These are phyloP conservation scores for Nicotiana tomentosiformis DNA, from an alignment of 257 asterid species.

Conservation along the genomic window DNA sequence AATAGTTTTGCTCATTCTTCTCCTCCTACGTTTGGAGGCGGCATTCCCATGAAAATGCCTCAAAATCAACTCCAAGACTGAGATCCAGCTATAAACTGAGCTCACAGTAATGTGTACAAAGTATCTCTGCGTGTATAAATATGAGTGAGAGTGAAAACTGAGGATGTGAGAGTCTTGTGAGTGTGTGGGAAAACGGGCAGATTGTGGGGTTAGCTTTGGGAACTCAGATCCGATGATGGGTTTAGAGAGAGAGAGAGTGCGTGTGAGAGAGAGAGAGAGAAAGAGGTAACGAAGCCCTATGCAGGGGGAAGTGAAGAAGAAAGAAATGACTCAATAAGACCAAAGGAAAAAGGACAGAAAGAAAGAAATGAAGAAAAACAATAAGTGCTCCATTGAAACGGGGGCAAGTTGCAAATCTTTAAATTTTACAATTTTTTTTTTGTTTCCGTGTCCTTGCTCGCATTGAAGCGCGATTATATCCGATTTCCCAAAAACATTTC, in stretches of 20 bases:
- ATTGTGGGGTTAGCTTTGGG: constrained; percentile 35
- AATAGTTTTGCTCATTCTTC: constrained; percentile 56
- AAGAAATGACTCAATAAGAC: background rate
- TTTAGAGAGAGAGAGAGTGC: background rate
- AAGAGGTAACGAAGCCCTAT: background rate
- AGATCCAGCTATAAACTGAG: background rate
- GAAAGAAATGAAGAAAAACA: background rate
- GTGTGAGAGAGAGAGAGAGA: background rate
- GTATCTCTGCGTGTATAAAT: background rate
- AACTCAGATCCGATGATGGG: constrained; percentile 61
- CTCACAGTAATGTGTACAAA: background rate
- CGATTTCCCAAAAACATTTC: rapidly evolving
- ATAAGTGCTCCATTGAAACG: background rate
- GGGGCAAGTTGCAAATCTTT: background rate
- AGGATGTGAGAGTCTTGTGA: background rate
- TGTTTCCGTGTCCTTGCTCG: no score
- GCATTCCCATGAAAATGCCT: constrained; percentile 26
- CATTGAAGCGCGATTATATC: no score
- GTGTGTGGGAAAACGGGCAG: constrained; percentile 42
- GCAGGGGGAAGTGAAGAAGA: background rate
- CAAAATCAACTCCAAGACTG: background rate
- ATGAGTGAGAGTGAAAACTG: background rate
- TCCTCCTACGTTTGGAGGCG: constrained; percentile 20
- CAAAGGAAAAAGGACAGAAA: background rate
- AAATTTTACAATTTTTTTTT: no score